Conservation (phyloP, 306 rosid species). For the Rosa lucieae region DNA sequence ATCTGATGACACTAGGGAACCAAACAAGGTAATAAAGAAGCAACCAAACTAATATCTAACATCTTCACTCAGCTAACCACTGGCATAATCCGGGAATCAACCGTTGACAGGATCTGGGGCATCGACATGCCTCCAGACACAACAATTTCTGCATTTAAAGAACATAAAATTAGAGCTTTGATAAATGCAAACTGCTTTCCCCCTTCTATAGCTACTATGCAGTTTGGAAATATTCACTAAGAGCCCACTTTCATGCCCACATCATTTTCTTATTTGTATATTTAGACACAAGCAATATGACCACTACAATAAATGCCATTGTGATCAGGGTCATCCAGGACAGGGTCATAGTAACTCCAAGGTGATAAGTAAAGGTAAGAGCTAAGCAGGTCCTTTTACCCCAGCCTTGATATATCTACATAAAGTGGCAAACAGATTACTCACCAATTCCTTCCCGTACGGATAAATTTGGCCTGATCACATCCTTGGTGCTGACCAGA, state of each 20-base stretch:
- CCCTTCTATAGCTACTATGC: not conserved
- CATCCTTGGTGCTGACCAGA: slow-evolving; percentile 69
- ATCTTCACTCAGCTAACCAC: slow-evolving; percentile 47
- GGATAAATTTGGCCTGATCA: slow-evolving; percentile 79
- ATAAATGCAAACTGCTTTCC: not conserved
- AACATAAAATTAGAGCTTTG: slow-evolving; percentile 13
- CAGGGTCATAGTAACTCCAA: not conserved
- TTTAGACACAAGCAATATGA: not conserved
- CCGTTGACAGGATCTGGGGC: slow-evolving; percentile 74
- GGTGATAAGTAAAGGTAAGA: not conserved
- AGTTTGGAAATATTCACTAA: not conserved
- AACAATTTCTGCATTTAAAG: slow-evolving; percentile 69
- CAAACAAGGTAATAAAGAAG: slow-evolving; percentile 26
- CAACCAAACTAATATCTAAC: slow-evolving; percentile 23
- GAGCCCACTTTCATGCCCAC: not conserved
- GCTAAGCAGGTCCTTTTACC: not conserved
- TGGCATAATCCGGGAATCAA: slow-evolving; percentile 50
- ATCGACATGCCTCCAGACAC: slow-evolving; percentile 97
- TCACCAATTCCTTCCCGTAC: slow-evolving; percentile 95
- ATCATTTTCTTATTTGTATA: not conserved
- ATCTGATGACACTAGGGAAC: slow-evolving; percentile 36
- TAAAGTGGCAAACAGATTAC: slow-evolving; percentile 32
- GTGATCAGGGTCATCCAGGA: slow-evolving; percentile 1
- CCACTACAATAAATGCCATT: not conserved
- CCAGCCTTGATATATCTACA: slow-evolving; percentile 15